These are phyloP conservation scores for Schwanniomyces sp. DNA, from an alignment of 805 yeast species.

Conservation along the genomic window DNA sequence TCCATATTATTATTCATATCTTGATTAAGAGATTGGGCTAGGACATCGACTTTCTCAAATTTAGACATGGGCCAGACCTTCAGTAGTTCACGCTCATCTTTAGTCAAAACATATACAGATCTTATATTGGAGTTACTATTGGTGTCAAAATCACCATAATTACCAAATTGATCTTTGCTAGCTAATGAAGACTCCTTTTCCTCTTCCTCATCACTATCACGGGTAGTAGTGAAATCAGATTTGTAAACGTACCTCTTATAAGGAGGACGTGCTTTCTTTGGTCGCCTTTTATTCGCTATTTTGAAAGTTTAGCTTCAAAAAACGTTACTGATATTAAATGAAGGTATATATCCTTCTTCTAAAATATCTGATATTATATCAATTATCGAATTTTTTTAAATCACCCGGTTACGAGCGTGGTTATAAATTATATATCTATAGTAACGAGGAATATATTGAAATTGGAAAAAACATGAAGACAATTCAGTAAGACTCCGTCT, in stretches of 20 bases:
- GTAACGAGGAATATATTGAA: background rate
- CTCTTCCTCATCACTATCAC: conserved; percentile 25
- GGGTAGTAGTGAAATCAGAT: conserved; percentile 26
- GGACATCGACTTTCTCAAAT: conserved; percentile 52
- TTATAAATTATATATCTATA: background rate
- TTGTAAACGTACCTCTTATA: conserved; percentile 72
- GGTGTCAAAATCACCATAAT: conserved; percentile 23
- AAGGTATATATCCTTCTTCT: background rate
- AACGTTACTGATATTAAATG: background rate
- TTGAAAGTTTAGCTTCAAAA: conserved; percentile 10
- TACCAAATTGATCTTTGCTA: conserved; percentile 15
- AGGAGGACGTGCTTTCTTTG: conserved; percentile 78
- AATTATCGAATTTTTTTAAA: background rate
- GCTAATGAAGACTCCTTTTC: conserved; percentile 7
- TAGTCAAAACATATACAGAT: conserved; percentile 34
- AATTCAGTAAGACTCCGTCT: too few species aligned
- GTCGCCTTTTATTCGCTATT: conserved; percentile 88
- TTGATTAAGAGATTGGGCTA: conserved; percentile 29
- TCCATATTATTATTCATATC: conserved; percentile 21
- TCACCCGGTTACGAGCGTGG: background rate
- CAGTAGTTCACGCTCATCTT: conserved; percentile 17
- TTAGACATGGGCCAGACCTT: conserved; percentile 50
- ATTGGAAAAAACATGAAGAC: too few species aligned
- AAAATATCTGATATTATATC: background rate
- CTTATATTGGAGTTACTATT: conserved; percentile 26